Evolutionary conservation across 2,329 filamentous ascomycete species (phyloP), one percentile per base, ranked within the genome.

Genomic region (Chaetomium strumarium): DNA sequence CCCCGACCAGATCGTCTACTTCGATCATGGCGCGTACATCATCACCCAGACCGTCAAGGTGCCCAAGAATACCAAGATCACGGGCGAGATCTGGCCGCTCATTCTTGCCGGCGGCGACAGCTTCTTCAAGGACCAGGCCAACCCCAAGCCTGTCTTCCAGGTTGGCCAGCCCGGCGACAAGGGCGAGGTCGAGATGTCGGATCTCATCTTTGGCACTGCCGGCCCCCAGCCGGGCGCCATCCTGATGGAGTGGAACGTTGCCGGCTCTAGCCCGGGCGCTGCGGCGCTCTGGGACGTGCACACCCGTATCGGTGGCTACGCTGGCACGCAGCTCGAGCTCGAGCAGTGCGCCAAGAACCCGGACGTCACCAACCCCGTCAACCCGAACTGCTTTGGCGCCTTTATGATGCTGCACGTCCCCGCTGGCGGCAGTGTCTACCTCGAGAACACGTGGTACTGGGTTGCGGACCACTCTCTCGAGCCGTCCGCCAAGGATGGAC

Each of bases 241-340:
- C 64, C 79, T 96, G 66, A 83, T 96, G 73, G 81, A 96, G 68
- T 96, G 90, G 87, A 96, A 96, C 71, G 75, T 96, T 39, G 82
- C 81, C 40, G 85, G 83, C 34, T 67, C 78, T 60, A 75, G 70
- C 51, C 78, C 84, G 53, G 90, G 89, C 43, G 80, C 83, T 1
- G 84, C 84, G 17, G 92, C 83, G 57, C 84, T 96, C 71, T 99
- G 91, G 88, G 93, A 99, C 64, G 85, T 91, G n/a, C 93, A 99
- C 75, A 86, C 93, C 72, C 89, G 93, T 65, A 81, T 99, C 62
- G 92, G 90, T 62, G 93, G 93, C 40, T 84, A 85, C 50, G 85
- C 87, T 5, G 92, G 92, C 55, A 95, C 91, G 29, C 72, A 88
- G 59, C 79, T 97, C 14, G 88, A 95, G 70, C 86, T 85, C 16